phyloP scores from a whole-genome alignment of 2,329 filamentous ascomycete species.

The Incumbomyces delicatus region DNA sequence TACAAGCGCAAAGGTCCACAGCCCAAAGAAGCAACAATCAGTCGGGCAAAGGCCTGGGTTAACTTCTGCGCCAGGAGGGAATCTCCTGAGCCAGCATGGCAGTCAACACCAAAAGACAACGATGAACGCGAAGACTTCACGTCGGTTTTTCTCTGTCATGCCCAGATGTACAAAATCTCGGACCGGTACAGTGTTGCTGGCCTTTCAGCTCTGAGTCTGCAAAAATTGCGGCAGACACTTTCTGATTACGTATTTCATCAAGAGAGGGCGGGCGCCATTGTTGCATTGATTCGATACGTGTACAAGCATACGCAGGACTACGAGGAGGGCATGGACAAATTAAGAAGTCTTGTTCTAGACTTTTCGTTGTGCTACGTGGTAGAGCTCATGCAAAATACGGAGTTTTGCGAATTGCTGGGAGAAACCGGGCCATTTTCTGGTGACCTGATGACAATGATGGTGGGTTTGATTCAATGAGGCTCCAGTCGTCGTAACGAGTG shows the following conservation, averaged over 20 bases:
- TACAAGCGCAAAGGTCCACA: no score
- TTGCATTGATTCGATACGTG: slow-evolving; percentile 28
- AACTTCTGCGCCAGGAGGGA: not conserved
- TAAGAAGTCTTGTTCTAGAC: slow-evolving; percentile 17
- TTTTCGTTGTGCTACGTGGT: slow-evolving; percentile 21
- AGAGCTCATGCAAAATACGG: slow-evolving; percentile 3
- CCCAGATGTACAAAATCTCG: slow-evolving; percentile 31
- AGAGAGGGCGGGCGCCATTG: slow-evolving; percentile 22
- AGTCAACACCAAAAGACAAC: slow-evolving; percentile 11
- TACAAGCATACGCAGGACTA: slow-evolving; percentile 26
- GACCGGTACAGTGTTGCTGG: slow-evolving; percentile 31
- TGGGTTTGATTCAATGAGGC: slow-evolving; percentile 6
- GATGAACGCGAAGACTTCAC: slow-evolving; percentile 22
- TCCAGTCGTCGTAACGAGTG: not conserved
- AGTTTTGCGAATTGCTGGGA: slow-evolving; percentile 8
- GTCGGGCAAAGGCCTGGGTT: not conserved
- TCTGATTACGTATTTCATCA: slow-evolving; percentile 23
- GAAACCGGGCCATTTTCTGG: slow-evolving; percentile 5
- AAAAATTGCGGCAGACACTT: slow-evolving; percentile 28
- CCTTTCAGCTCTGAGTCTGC: slow-evolving; percentile 24
- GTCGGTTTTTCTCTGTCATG: slow-evolving; percentile 32
- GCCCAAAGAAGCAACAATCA: not conserved
- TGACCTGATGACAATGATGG: slow-evolving; percentile 9
- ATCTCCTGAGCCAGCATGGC: not conserved
- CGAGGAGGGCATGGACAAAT: slow-evolving; percentile 6